Evolutionary conservation across 169 alveolate species (phyloP).

Genomic region (Plasmodium vinckei): DNA sequence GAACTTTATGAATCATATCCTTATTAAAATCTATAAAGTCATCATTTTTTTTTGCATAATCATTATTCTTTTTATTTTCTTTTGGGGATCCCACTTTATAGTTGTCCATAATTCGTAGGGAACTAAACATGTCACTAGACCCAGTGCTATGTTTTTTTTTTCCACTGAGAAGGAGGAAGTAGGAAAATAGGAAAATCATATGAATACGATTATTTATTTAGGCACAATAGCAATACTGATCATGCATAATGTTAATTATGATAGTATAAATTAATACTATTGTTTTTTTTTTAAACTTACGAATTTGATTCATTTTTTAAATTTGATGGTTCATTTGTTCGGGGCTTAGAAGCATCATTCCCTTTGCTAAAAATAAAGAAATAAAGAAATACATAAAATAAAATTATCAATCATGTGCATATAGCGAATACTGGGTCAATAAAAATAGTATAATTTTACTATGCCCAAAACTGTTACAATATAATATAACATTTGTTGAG

Average conservation of each 20-base stretch:
- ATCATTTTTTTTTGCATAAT: constrained; percentile 10
- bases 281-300: constrained; percentile 13
- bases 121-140: constrained; percentile 38
- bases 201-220: neutral
- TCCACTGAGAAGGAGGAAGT: neutral
- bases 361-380: neutral
- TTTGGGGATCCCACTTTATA: constrained; percentile 7
- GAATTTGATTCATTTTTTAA: neutral
- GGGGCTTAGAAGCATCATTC: neutral
- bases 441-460: too few relatives aligned
- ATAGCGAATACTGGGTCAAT: too few relatives aligned
- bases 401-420: too few relatives aligned
- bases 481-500: too few relatives aligned
- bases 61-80: constrained; percentile 19
- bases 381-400: neutral
- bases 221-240: too few relatives aligned
- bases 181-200: neutral
- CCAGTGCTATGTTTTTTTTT: neutral
- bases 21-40: neutral
- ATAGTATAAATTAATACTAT: too few relatives aligned
- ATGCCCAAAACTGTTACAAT: too few relatives aligned
- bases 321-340: neutral
- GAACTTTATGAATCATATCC: neutral
- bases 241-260: too few relatives aligned
- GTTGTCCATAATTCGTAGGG: constrained; percentile 45